phyloP scores from a whole-genome alignment of 2,329 filamentous ascomycete species.

The Fusarium secorum region DNA sequence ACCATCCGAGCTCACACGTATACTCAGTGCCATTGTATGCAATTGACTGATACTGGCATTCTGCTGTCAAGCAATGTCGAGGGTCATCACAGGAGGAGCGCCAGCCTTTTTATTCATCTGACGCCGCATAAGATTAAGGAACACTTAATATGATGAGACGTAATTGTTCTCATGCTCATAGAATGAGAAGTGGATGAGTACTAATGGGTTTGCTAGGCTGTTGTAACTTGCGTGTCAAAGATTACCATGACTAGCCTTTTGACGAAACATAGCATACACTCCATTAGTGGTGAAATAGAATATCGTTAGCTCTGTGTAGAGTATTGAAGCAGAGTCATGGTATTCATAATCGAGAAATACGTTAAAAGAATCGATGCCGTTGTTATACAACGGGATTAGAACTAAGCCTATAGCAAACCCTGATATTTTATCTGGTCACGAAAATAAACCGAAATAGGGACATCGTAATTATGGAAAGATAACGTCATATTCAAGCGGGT shows the following conservation, averaged over 20 bases:
- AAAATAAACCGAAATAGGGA: not conserved
- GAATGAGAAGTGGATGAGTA: not conserved
- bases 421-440: not conserved
- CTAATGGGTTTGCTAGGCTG: not conserved
- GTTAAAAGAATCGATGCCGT: not conserved
- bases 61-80: not conserved
- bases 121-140: not conserved
- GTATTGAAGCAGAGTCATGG: not conserved
- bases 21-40: too few species aligned
- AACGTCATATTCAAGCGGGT: not conserved
- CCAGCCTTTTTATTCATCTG: not conserved
- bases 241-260: not conserved
- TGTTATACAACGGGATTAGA: not conserved
- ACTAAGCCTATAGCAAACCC: not conserved
- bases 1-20: not conserved
- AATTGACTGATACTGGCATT: not conserved
- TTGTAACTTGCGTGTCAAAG: not conserved
- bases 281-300: too few species aligned
- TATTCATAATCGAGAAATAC: not conserved
- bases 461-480: not conserved
- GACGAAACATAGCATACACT: not conserved
- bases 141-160: too few species aligned
- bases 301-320: too few species aligned
- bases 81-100: not conserved
- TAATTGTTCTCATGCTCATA: too few species aligned